A percentile compares a stretch with the other conserved stretches of the same genome.
Evolutionary conservation across 495 filamentous ascomycete genomes (phyloP).

Genomic region (Neurospora cerealis): DNA sequence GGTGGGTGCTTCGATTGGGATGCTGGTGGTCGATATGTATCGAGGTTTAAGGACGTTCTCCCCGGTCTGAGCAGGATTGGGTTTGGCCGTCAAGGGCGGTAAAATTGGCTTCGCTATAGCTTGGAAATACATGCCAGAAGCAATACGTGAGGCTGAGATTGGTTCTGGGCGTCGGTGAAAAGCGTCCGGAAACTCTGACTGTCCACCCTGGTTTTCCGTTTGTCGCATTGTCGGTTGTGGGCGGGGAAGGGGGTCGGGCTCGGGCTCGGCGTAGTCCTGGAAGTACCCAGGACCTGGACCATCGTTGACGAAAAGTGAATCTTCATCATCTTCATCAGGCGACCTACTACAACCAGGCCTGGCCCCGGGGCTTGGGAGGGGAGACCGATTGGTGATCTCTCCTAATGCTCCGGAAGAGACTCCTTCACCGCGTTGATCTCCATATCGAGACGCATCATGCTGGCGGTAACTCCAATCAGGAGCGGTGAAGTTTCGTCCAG

Average conservation of each 20-base stretch:
- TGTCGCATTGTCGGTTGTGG: not conserved
- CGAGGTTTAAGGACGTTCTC: not conserved
- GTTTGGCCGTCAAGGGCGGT: not conserved
- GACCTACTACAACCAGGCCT: not conserved
- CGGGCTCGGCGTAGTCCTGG: not conserved
- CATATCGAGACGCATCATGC: not conserved
- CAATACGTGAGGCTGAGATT: not conserved
- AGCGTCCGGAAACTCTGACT: not conserved
- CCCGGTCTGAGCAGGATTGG: not conserved
- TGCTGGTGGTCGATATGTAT: not conserved
- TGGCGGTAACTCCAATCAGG: not conserved
- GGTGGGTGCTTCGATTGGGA: not conserved
- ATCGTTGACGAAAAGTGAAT: not conserved
- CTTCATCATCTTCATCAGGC: not conserved
- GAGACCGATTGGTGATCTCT: not conserved
- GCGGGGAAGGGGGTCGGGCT: not conserved
- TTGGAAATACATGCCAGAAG: not conserved
- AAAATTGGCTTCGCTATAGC: not conserved
- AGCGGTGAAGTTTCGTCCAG: not conserved
- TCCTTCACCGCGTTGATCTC: not conserved
- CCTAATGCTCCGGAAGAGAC: not conserved
- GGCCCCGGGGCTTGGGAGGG: not conserved
- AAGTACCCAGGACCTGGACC: not conserved
- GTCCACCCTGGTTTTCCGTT: not conserved
- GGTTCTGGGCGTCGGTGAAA: not conserved